phyloP scores from a whole-genome alignment of 2,329 filamentous ascomycete species.

The Colletotrichum sublineola region DNA sequence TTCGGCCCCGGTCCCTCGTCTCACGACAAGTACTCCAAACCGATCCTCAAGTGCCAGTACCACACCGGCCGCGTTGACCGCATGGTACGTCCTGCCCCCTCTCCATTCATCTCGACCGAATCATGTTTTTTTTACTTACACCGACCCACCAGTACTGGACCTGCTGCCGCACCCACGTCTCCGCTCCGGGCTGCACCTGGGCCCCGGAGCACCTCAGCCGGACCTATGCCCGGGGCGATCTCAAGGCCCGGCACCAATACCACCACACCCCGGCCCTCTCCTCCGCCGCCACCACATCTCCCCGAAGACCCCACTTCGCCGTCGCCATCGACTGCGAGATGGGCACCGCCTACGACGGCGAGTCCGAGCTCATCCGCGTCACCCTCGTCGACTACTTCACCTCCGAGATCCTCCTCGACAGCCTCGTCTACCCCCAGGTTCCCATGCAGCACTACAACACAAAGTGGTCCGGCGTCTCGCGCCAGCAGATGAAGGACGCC shows the following conservation, averaged over 20 bases:
- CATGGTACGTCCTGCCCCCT: constrained; percentile 42
- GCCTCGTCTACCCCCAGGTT: constrained; percentile 62
- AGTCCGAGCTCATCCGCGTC: constrained; percentile 66
- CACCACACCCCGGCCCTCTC: constrained; percentile 27
- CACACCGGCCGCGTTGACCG: constrained; percentile 49
- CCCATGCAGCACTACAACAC: constrained; percentile 64
- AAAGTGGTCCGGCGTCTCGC: constrained; percentile 62
- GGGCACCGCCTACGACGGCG: constrained; percentile 59
- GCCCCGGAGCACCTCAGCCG: constrained; percentile 46
- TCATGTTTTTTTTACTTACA: neutral
- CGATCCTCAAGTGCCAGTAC: constrained; percentile 46
- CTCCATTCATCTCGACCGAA: neutral
- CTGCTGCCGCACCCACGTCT: constrained; percentile 48
- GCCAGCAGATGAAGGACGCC: constrained; percentile 54
- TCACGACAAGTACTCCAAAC: constrained; percentile 23
- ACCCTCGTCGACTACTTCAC: constrained; percentile 66
- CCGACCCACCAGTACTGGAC: constrained; percentile 47
- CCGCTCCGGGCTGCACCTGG: constrained; percentile 46
- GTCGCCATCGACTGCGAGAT: constrained; percentile 70
- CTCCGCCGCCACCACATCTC: neutral
- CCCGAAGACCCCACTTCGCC: constrained; percentile 39
- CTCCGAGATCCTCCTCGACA: constrained; percentile 61
- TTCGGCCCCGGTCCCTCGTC: neutral
- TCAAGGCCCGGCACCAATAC: constrained; percentile 41
- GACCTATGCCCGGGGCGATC: constrained; percentile 45